Conservation (phyloP, 768 basidiomycete species). For the Termitomyces sp. region DNA sequence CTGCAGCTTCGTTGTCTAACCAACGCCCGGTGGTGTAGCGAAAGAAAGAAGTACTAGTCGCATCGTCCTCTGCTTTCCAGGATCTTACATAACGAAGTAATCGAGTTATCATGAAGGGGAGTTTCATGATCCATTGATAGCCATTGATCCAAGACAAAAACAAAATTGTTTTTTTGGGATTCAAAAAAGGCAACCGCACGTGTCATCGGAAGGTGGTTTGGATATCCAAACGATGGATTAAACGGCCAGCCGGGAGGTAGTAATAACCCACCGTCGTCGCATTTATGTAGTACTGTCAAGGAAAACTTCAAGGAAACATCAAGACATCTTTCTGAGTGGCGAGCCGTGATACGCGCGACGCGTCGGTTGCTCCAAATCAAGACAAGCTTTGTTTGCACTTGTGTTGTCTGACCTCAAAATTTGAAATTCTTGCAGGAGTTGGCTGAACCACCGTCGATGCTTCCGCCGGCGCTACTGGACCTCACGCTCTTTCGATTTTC, state of each 20-base stretch:
- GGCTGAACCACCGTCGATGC: conserved; percentile 14
- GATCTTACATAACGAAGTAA: neutral
- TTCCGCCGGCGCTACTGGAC: conserved; percentile 28
- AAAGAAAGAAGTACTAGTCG: neutral
- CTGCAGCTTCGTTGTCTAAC: neutral
- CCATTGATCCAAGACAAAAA: too few relatives aligned
- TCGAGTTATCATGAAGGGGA: neutral
- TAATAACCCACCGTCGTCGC: neutral
- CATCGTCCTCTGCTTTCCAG: neutral
- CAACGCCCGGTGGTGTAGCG: neutral
- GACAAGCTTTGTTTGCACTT: neutral
- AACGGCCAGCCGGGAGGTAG: too few relatives aligned
- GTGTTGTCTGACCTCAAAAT: neutral
- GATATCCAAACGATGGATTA: too few relatives aligned
- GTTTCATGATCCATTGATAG: too few relatives aligned
- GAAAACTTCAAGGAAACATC: too few relatives aligned
- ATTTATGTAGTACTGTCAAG: too few relatives aligned
- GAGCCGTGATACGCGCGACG: neutral
- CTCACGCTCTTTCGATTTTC: conserved; percentile 26
- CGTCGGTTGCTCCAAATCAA: neutral
- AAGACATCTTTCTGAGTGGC: too few relatives aligned
- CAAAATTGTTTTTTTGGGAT: too few relatives aligned
- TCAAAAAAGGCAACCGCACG: too few relatives aligned
- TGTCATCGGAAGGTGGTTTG: too few relatives aligned
- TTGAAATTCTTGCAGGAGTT: neutral